These are phyloP conservation scores for Penicillium janthinellum DNA, from an alignment of 2,329 filamentous ascomycete species.

Conservation along the genomic window DNA sequence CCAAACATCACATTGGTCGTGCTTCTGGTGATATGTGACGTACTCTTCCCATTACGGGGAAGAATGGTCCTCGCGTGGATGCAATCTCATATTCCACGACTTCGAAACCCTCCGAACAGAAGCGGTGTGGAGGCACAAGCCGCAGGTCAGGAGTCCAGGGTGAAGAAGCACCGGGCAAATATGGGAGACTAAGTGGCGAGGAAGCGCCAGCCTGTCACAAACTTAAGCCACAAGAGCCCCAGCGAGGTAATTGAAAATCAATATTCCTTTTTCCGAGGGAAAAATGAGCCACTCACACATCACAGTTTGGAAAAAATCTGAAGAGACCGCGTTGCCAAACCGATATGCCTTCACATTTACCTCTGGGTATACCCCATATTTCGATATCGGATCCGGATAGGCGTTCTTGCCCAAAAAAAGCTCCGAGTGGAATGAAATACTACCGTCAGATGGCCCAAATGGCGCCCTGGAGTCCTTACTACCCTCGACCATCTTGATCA, in stretches of 20 bases:
- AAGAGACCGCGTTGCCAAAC: too few relatives aligned
- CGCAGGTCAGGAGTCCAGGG: not conserved
- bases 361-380: too few relatives aligned
- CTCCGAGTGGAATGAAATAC: too few relatives aligned
- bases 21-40: not conserved
- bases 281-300: not conserved
- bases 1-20: not conserved
- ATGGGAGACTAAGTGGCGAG: not conserved
- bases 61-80: not conserved
- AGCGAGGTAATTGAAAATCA: not conserved
- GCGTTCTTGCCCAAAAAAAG: too few relatives aligned
- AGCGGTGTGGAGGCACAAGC: constrained; percentile 1
- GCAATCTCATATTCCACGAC: not conserved
- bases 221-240: not conserved
- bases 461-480: too few relatives aligned
- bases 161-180: not conserved
- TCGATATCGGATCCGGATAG: too few relatives aligned
- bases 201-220: not conserved
- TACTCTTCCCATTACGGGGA: not conserved
- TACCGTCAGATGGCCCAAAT: too few relatives aligned
- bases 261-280: not conserved
- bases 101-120: not conserved
- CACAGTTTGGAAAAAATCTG: not conserved
- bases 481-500: too few relatives aligned
- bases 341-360: too few relatives aligned